phyloP scores from a whole-genome alignment of 2,329 filamentous ascomycete species.

The Neopestalotiopsis sp. region DNA sequence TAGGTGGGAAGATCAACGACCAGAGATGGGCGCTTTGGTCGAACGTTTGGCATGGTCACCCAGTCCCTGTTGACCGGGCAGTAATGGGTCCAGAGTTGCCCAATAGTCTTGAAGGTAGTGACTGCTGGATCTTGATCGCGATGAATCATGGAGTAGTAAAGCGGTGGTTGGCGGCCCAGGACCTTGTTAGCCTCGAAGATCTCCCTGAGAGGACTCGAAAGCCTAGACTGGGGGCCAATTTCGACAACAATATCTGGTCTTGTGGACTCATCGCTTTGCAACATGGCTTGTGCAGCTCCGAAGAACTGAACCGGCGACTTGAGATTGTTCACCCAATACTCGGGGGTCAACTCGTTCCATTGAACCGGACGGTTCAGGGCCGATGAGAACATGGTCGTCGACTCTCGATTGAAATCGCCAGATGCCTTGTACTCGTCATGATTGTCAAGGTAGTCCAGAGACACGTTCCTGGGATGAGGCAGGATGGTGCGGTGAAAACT shows the following conservation, averaged over 20 bases:
- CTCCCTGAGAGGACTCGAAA: slow-evolving; percentile 32
- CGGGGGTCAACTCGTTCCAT: slow-evolving; percentile 25
- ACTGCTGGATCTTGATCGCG: slow-evolving; percentile 24
- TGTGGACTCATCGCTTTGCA: slow-evolving; percentile 19
- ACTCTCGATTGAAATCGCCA: neutral
- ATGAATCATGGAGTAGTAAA: slow-evolving; percentile 27
- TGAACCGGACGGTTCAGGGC: slow-evolving; percentile 25
- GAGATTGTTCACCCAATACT: slow-evolving; percentile 34
- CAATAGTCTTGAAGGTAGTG: slow-evolving; percentile 26
- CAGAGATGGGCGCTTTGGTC: slow-evolving; percentile 27
- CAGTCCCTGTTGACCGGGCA: slow-evolving; percentile 26
- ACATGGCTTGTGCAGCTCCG: slow-evolving; percentile 26
- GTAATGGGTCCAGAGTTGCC: slow-evolving; percentile 28
- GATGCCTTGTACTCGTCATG: neutral
- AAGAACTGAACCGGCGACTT: slow-evolving; percentile 30
- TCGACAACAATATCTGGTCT: slow-evolving; percentile 29
- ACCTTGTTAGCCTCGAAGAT: slow-evolving; percentile 28
- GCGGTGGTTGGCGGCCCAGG: slow-evolving; percentile 19
- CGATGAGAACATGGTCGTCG: slow-evolving; percentile 31
- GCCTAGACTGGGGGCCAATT: slow-evolving; percentile 30
- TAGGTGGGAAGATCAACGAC: slow-evolving; percentile 56
- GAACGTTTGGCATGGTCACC: slow-evolving; percentile 28
- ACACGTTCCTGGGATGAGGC: slow-evolving; percentile 24
- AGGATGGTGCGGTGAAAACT: slow-evolving; percentile 21
- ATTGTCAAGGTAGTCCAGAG: slow-evolving; percentile 3